Evolutionary conservation across 116 monocot species (phyloP), one percentile per base, ranked within the genome.

Genomic region (Cymodocea nodosa): DNA sequence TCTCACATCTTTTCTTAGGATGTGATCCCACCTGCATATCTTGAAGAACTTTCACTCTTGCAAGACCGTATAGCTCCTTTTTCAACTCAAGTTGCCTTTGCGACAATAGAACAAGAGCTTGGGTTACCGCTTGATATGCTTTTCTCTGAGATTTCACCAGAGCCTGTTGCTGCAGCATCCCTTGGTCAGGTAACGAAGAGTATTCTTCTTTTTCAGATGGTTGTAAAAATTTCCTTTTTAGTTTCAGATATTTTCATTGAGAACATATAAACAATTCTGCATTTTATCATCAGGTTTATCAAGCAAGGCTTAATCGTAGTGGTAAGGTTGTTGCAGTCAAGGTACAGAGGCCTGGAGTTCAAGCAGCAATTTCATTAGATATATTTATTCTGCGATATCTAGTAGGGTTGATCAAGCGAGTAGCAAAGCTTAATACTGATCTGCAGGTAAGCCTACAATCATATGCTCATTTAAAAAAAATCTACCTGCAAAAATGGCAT

Each of bases 281-380:
- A 66, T 75, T 70, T 69, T 49, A 24, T 35, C 4, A 50, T 25
- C 73, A 95, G 95, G 95, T 95, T 71, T 95, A 95, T 75, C 80
- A 95, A 77, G 95, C 90, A 18, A 87, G 85, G 52, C 77, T 95
- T 75, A 69, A 76, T 56, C 66, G 76, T 52, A 81, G 59, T 70
- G 83, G 90, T 58, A 67, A 95, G 61, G 61, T 90, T 77, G 90
- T 95, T 73, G 95, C 95, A 71, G 84, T 95, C 51, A 95, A 95
- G 85, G 90, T 95, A 30, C 95, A 95, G 68, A 87, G 90, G 50
- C 95, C 90, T 71, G 95, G 95, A 73, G 90, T 95, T 83, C 81
- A 87, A 74, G 87, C 87, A 58, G 95, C 90, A 57, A 95, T 95
- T 76, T 87, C 87, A 23, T 79, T 95, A 22, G 95, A 95, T 82